Evolutionary conservation across 805 yeast species (phyloP).

Genomic region (Wickerhamomyces chaumierensis): DNA sequence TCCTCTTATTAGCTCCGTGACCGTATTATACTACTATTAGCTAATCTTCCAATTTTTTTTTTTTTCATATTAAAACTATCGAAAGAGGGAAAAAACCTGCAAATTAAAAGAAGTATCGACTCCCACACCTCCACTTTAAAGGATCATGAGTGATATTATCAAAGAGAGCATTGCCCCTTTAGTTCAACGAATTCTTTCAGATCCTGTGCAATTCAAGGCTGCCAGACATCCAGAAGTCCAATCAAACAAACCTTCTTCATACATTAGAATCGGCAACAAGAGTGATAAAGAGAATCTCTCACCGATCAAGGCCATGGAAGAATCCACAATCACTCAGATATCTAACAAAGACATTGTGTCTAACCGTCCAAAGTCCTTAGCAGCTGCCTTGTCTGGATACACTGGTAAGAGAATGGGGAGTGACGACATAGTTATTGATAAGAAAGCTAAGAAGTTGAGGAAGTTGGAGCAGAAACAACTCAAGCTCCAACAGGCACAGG

Average conservation of each 20-base stretch:
- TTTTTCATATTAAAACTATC: too few relatives aligned
- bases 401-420: conserved; percentile 15
- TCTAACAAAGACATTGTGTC: background rate
- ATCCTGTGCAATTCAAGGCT: conserved; percentile 51
- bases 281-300: conserved; percentile 1
- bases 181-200: conserved; percentile 48
- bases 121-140: too few relatives aligned
- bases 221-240: conserved; percentile 46
- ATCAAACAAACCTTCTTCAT: conserved; percentile 34
- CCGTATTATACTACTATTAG: too few relatives aligned
- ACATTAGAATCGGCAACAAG: conserved; percentile 23
- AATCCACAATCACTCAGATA: conserved; percentile 4
- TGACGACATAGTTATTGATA: conserved; percentile 6
- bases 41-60: too few relatives aligned
- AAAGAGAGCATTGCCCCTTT: conserved; percentile 36
- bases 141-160: conserved; percentile 16
- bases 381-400: conserved; percentile 17
- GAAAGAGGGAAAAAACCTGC: too few relatives aligned
- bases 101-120: too few relatives aligned
- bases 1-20: too few relatives aligned
- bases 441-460: conserved; percentile 11
- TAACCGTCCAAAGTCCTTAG: conserved; percentile 13
- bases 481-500: conserved; percentile 1
- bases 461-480: background rate
- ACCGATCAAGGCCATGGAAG: conserved; percentile 4